A percentile compares a stretch with the other conserved stretches of the same genome.
Evolutionary conservation across 148 eudicot genomes (phyloP).

Genomic region (Silene uniflora): DNA sequence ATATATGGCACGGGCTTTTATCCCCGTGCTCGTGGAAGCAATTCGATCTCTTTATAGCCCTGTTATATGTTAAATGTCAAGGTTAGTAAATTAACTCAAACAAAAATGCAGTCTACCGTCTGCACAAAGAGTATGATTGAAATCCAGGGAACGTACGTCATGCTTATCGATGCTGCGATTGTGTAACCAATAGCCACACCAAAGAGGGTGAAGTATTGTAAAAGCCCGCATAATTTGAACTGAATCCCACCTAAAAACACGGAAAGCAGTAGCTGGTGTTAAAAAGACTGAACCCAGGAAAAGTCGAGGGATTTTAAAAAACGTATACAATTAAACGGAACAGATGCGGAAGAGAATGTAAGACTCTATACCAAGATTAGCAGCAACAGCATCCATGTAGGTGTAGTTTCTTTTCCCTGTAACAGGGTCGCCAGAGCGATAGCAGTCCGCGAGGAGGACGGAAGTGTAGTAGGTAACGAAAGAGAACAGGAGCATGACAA

Average conservation of each 20-base stretch:
- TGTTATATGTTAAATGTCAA: slow-evolving; percentile 9
- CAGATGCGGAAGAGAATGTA: too few species aligned
- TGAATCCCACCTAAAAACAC: slow-evolving; percentile 46
- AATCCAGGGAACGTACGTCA: slow-evolving; percentile 40
- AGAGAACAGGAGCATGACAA: too few species aligned
- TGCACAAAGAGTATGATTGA: too few species aligned
- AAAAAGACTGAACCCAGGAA: too few species aligned
- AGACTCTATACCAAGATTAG: slow-evolving; percentile 41
- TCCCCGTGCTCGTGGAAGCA: slow-evolving; percentile 67
- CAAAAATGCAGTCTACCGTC: too few species aligned
- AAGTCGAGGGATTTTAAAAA: too few species aligned
- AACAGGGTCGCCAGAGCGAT: slow-evolving; percentile 61
- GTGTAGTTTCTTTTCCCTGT: slow-evolving; percentile 74
- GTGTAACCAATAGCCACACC: slow-evolving; percentile 74
- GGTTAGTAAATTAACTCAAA: too few species aligned
- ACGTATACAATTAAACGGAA: too few species aligned
- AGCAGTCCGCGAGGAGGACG: slow-evolving; percentile 61
- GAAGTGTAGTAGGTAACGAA: too few species aligned
- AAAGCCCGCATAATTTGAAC: slow-evolving; percentile 52
- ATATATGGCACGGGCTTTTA: too few species aligned
- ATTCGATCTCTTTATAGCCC: slow-evolving; percentile 69
- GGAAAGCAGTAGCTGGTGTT: not conserved
- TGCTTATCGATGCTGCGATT: slow-evolving; percentile 73
- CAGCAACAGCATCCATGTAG: slow-evolving; percentile 77
- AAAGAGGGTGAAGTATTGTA: slow-evolving; percentile 59